These are phyloP conservation scores for Dicorynia guianensis DNA, from an alignment of 306 rosid genomes.

Conservation along the genomic window DNA sequence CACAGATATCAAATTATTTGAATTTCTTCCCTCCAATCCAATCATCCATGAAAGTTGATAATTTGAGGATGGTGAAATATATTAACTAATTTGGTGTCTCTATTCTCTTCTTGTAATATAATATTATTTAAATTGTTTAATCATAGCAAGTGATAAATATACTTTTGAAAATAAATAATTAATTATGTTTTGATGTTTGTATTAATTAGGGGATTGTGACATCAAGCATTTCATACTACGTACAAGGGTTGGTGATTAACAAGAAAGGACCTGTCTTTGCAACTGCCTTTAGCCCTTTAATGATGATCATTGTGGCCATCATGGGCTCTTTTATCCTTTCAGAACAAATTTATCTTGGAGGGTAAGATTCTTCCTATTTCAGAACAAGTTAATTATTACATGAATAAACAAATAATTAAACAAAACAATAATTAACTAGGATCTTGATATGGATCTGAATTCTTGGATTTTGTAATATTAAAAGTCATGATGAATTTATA, in stretches of 20 bases:
- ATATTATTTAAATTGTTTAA: not conserved
- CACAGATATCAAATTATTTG: too few species aligned
- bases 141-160: not conserved
- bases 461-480: too few species aligned
- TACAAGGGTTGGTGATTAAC: slow-evolving; percentile 94
- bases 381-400: too few species aligned
- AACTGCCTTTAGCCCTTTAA: slow-evolving; percentile 96
- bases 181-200: not conserved
- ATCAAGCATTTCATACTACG: slow-evolving; percentile 87
- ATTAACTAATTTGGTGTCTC: too few species aligned
- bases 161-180: not conserved
- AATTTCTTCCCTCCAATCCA: too few species aligned
- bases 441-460: too few species aligned
- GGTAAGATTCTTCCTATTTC: slow-evolving; percentile 52
- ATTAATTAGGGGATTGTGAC: slow-evolving; percentile 84
- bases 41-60: too few species aligned
- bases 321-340: slow-evolving; percentile 89
- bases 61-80: too few species aligned
- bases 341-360: slow-evolving; percentile 84
- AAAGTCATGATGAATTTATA: too few species aligned
- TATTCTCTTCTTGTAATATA: too few species aligned
- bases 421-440: too few species aligned
- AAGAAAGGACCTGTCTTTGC: slow-evolving; percentile 94
- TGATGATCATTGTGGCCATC: slow-evolving; percentile 92
- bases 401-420: too few species aligned